phyloP scores from a whole-genome alignment of 2,329 filamentous ascomycete species.

The Sporothrix pseudoabietina region DNA sequence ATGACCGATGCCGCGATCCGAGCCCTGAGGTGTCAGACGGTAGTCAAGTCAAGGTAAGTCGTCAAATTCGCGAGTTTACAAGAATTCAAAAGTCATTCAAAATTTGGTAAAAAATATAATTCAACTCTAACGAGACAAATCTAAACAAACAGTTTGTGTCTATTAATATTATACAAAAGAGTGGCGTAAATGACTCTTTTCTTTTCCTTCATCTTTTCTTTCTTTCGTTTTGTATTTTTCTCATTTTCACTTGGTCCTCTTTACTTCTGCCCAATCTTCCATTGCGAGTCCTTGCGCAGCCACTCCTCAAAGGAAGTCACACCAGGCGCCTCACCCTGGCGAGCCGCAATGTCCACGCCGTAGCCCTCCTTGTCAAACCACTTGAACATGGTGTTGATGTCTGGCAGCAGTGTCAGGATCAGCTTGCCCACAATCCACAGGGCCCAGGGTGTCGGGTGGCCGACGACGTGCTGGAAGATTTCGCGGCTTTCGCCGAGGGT shows the following conservation, averaged over 20 bases:
- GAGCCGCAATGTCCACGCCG: slow-evolving; percentile 43
- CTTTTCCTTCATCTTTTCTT: neutral
- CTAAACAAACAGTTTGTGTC: neutral
- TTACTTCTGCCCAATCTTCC: slow-evolving; percentile 30
- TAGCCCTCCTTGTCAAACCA: slow-evolving; percentile 48
- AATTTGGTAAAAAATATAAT: neutral
- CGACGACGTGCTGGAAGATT: slow-evolving; percentile 37
- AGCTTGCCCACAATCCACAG: slow-evolving; percentile 40
- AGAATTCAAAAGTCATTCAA: neutral
- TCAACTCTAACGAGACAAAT: neutral
- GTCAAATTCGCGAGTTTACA: neutral
- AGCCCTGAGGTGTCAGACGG: neutral
- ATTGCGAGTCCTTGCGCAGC: slow-evolving; percentile 44
- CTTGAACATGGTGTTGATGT: slow-evolving; percentile 44
- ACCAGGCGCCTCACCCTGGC: slow-evolving; percentile 39
- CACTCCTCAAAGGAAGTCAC: slow-evolving; percentile 45
- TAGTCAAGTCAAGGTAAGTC: neutral
- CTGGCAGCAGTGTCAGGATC: slow-evolving; percentile 39
- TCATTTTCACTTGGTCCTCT: neutral
- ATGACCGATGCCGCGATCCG: slow-evolving; percentile 1
- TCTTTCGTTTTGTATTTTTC: neutral
- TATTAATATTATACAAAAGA: slow-evolving; percentile 10
- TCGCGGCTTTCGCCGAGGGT: slow-evolving; percentile 41
- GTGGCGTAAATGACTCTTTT: neutral
- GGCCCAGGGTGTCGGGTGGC: slow-evolving; percentile 41